Evolutionary conservation across 2,329 filamentous ascomycete genomes (phyloP), one percentile per base, ranked within the genome.

Genomic region (Sphaerostilbella broomeana): DNA sequence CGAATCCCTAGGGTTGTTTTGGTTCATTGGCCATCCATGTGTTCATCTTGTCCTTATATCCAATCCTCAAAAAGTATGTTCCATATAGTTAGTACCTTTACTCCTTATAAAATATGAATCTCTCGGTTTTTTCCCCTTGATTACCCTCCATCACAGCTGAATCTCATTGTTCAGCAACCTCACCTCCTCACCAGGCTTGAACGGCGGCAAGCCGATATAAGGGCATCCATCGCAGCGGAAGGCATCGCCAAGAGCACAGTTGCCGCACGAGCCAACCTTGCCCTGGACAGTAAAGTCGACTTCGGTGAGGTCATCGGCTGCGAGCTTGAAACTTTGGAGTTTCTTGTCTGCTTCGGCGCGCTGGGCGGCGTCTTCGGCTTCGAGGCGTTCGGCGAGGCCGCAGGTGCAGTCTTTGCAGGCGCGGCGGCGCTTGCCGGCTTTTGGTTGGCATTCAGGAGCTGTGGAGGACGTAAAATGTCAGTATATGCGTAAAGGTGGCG

Each of bases 361-460:
- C 41, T 86, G 75, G 54, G 78, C 73, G 29, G 70, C 71, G 62
- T 97, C 92, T 68, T 97, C 87, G n/a, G 81, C 82, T 52, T 87
- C 84, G 35, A 97, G 65, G 45, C 83, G 79, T 60, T 92, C 79
- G 17, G 89, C 87, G 18, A 98, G 78, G 35, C 92, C 92, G 58
- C 92, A 98, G 7, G 86, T 90, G 70, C 92, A 98, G 69, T 98
- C 92, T 67, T 98, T 97, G 73, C 92, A 98, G 42, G 92, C 88
- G 46, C 89, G 81, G 40, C 90, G 83, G 51, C 90, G 81, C 69
- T 94, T 94, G 43, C 86, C 87, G 30, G 81, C 74, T 65, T 92
- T 86, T 33, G 90, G 89, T 43, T 81, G 79, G 62, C 92, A 98
- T 59, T 94, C 86, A 18, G 82, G 76, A 37, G 92, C 89, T 77